Evolutionary conservation across 176 grass and related monocot genomes (phyloP).

Genomic region (Zea luxurians): DNA sequence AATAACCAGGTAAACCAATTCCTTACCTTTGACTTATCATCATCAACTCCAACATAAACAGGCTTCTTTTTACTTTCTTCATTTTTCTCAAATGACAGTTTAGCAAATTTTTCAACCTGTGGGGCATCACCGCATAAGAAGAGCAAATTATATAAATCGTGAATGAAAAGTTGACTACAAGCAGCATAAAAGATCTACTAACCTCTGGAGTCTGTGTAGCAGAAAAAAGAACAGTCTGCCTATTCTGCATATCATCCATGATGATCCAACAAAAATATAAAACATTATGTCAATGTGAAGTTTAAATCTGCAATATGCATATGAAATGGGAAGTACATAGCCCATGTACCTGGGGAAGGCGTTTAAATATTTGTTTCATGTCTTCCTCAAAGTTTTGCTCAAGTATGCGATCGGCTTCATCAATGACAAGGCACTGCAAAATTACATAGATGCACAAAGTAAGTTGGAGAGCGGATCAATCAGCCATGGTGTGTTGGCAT

Average conservation of each 20-base stretch:
- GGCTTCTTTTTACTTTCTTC: slow-evolving; percentile 78
- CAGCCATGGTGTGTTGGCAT: not conserved
- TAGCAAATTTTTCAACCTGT: slow-evolving; percentile 92
- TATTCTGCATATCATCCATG: slow-evolving; percentile 56
- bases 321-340: slow-evolving; percentile 22
- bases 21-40: slow-evolving; percentile 72
- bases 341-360: slow-evolving; percentile 67
- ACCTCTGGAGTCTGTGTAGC: slow-evolving; percentile 91
- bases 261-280: slow-evolving; percentile 13
- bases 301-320: not conserved
- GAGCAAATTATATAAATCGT: not conserved
- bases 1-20: slow-evolving; percentile 22
- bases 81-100: slow-evolving; percentile 89
- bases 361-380: slow-evolving; percentile 99
- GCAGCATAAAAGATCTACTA: slow-evolving; percentile 27
- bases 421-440: slow-evolving; percentile 90
- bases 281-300: slow-evolving; percentile 3
- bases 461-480: not conserved
- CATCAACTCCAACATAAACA: slow-evolving; percentile 87
- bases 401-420: slow-evolving; percentile 95
- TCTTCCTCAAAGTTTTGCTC: slow-evolving; percentile 98
- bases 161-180: not conserved
- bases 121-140: slow-evolving; percentile 17
- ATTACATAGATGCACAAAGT: slow-evolving; percentile 3
- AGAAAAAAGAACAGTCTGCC: slow-evolving; percentile 98